These are phyloP conservation scores for Trichophyton benhamiae DNA, from an alignment of 2,329 filamentous ascomycete species.

Conservation along the genomic window DNA sequence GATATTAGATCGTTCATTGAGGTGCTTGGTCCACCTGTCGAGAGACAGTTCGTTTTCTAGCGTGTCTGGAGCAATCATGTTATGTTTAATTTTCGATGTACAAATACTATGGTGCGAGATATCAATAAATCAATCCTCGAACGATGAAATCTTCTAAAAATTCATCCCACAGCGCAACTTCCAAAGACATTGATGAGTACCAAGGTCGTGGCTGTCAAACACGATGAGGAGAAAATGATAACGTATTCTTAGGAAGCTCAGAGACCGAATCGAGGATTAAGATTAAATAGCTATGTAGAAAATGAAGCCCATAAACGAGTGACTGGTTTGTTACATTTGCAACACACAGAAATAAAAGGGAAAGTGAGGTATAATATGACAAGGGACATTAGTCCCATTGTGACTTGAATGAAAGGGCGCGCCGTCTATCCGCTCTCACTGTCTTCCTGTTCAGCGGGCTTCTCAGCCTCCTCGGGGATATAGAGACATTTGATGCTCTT, in stretches of 20 bases:
- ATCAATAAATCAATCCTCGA: background rate
- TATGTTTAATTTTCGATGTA: background rate
- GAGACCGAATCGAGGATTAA: background rate
- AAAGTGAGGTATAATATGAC: background rate
- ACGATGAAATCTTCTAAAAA: background rate
- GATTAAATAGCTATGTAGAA: background rate
- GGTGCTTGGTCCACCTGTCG: background rate
- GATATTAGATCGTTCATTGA: background rate
- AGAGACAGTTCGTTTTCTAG: background rate
- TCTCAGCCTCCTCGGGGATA: background rate
- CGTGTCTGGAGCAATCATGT: background rate
- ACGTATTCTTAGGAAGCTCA: background rate
- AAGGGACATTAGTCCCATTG: background rate
- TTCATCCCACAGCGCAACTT: background rate
- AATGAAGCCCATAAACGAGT: background rate
- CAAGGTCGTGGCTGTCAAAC: background rate
- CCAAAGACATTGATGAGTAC: background rate
- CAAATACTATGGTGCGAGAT: background rate
- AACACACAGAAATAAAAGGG: background rate
- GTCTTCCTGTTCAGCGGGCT: background rate
- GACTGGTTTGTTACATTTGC: background rate
- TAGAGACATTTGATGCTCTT: conserved; percentile 2
- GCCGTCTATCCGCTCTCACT: background rate
- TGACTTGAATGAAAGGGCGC: background rate
- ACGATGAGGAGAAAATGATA: too few relatives aligned